Base-by-base conservation (phyloP, 73 alveolate genomes). In the Diophrys sp. region DNA sequence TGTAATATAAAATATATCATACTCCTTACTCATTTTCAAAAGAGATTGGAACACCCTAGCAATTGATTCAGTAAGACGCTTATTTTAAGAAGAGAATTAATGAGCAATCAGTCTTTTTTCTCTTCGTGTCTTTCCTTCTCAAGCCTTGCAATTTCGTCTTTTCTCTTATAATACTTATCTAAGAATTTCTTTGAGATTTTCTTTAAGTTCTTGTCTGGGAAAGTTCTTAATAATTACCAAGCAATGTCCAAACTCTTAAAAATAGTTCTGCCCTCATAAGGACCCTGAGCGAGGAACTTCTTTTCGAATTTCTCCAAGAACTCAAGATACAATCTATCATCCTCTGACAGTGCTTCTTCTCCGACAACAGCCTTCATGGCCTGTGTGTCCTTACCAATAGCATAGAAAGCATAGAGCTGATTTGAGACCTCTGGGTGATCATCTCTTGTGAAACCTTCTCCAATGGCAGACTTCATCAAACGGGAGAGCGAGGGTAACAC, bases 301-400 rank as follows among this genome's bases (percentile, higher is more conserved):
- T 90, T 86, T 83, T 96, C 99, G 89, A 96, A 96, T 67, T 94
- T 97, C 88, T 95, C 98, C 54, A 96, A 88, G 96, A 95, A 96
- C 78, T 96, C 99, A 66, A 96, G 90, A 72, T 95, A 93, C 78
- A 95, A 91, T 33, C 89, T 73, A 87, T 93, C 98, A 71, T 91
- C 97, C 71, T 89, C 97, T 29, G 97, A 82, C 74, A 93, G 89
- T 83, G 99, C 99, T 94, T 98, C 99, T 87, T 98, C 99, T 71
- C 99, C 99, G 74, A 98, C 99, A 81, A 98, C 99, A 31, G 99
- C 99, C 91, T 97, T 97, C 99, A 98, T 97, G 80, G 99, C 98
- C 54, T 95, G 98, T 57, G 98, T 98, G 87, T 98, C 99, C 93
- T 98, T 97, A 74, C 99, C 99, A 62, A 96, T 94, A 78, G 99